Evolutionary conservation across 441 rosid genomes (phyloP).

Genomic region (Gossypium aridum): DNA sequence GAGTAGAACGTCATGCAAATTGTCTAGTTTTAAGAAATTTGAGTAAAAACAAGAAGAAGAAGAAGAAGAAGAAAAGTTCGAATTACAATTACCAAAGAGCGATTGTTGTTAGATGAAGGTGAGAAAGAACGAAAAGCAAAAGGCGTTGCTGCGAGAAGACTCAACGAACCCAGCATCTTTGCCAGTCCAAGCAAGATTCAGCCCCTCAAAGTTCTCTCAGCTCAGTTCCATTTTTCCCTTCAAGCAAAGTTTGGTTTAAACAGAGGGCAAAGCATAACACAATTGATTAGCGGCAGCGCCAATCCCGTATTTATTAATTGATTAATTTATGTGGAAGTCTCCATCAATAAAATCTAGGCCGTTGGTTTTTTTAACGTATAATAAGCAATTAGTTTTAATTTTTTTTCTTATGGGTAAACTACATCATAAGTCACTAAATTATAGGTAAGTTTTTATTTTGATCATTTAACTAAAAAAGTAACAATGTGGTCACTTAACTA

Average conservation of each 20-base stretch:
- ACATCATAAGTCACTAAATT: too few species aligned
- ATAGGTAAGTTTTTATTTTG: too few species aligned
- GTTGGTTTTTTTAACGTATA: neutral
- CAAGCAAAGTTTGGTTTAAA: neutral
- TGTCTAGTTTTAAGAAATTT: neutral
- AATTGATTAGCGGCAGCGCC: neutral
- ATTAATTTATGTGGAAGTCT: neutral
- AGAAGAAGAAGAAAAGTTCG: neutral
- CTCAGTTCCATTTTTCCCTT: neutral
- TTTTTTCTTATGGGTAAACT: too few species aligned
- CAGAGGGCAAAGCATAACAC: neutral
- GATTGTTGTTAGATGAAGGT: constrained; percentile 15
- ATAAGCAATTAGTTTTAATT: neutral
- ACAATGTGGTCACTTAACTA: too few species aligned
- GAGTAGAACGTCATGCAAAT: neutral
- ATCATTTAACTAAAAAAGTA: too few species aligned
- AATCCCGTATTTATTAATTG: neutral
- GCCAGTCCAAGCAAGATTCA: neutral
- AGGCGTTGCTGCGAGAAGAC: constrained; percentile 10
- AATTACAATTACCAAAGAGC: constrained; percentile 15
- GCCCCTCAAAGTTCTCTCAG: neutral
- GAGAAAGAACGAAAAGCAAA: constrained; percentile 8
- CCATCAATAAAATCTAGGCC: constrained; percentile 11
- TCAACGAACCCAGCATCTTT: constrained; percentile 24
- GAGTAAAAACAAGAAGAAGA: neutral